phyloP scores from a whole-genome alignment of 768 basidiomycete species.

The Mycena capillaripes region DNA sequence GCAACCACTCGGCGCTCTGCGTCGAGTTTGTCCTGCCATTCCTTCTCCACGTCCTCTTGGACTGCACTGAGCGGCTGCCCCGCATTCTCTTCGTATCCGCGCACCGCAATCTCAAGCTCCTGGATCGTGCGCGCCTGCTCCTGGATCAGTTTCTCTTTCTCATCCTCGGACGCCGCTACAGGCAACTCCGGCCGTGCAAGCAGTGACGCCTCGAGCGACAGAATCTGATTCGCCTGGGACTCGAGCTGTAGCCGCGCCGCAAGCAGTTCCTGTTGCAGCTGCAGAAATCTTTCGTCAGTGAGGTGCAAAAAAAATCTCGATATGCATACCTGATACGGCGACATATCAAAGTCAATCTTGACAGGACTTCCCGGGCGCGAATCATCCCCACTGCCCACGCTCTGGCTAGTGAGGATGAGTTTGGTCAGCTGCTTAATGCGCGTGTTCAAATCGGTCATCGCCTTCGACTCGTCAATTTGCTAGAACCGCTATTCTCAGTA shows the following conservation, averaged over 20 bases:
- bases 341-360: slow-evolving; percentile 92
- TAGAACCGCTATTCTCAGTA: slow-evolving; percentile 42
- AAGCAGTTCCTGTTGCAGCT: slow-evolving; percentile 93
- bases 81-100: slow-evolving; percentile 80
- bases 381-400: slow-evolving; percentile 77
- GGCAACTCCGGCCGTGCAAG: slow-evolving; percentile 78
- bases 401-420: slow-evolving; percentile 88
- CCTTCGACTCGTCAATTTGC: slow-evolving; percentile 89
- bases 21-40: slow-evolving; percentile 75
- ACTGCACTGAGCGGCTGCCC: slow-evolving; percentile 77
- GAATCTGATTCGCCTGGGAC: slow-evolving; percentile 85
- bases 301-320: not conserved
- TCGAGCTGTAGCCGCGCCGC: slow-evolving; percentile 83
- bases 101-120: slow-evolving; percentile 81
- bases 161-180: slow-evolving; percentile 58
- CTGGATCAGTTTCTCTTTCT: slow-evolving; percentile 81
- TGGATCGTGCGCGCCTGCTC: slow-evolving; percentile 83
- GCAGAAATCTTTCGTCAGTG: slow-evolving; percentile 2
- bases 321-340: slow-evolving; percentile 79
- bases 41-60: slow-evolving; percentile 80
- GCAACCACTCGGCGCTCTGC: slow-evolving; percentile 71
- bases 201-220: slow-evolving; percentile 85
- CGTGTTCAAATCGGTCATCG: slow-evolving; percentile 85
- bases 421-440: slow-evolving; percentile 88
- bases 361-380: slow-evolving; percentile 86